Base-by-base conservation (phyloP, 768 basidiomycete genomes). In the Boletus huronensis region DNA sequence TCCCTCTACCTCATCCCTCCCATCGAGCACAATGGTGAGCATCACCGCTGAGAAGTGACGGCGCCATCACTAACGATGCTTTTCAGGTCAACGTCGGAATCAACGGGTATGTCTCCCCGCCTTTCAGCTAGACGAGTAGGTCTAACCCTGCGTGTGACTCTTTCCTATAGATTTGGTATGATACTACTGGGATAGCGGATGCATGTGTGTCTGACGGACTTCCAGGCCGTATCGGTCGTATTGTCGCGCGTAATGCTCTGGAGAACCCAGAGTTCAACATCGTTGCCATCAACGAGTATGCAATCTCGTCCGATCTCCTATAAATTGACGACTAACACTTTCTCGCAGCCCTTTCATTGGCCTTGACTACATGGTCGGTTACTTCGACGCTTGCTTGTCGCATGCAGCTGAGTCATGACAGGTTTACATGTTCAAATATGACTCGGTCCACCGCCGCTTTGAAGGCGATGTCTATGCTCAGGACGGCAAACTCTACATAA, bases 341-440 rank as follows among this genome's bases (percentile, higher is more conserved):
- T 25, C 28, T 36, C 25, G 48, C 54, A 96, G 93, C 76, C 96
- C 96, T 52, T 99, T 98, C 87, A 98, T 99, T 60, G 86, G 92
- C 71, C 85, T 95, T 63, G 82, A 87, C 3, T 98, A 99, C 85
- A 97, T 98, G 95, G 96, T 88, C 50, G 32, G 82, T 63, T 36
- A 1, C 10, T 44, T 17, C 2, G 1, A 10, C 40, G 28, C 6
- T 34, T 31, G 14, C 21, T 19, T 34, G 10, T 21, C n/a, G 36
- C 29, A 11, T 41, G 16, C 21, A 39, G 29, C 56, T 61, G 32
- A 62, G 19, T 42, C 19, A 31, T 50, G 19, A 21, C 54, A 92
- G 90, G 88, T 94, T 71, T 97, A 97, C 83, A 93, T 97, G 93
- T 95, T 97, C 89, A 96, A 93, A 80, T 95, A 84, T 70, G 93